Evolutionary conservation across 371 early-diverging fungal species (phyloP).

Genomic region (Lichtheimia corymbifera): DNA sequence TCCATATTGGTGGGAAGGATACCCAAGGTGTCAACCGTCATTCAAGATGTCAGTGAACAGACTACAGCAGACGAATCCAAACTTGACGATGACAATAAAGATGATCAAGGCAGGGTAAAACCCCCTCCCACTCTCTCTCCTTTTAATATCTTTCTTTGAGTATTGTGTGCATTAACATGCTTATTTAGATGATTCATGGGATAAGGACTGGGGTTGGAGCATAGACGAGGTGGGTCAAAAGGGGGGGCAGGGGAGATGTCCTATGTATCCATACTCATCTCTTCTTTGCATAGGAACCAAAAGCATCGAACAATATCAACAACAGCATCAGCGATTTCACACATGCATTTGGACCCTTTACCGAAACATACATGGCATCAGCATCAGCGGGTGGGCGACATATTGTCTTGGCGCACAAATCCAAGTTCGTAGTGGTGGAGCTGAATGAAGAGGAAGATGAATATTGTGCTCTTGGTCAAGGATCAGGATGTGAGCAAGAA

Average conservation of each 20-base stretch:
- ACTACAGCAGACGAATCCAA: slow-evolving; percentile 17
- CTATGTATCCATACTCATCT: not conserved
- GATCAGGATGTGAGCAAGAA: slow-evolving; percentile 49
- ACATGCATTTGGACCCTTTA: slow-evolving; percentile 18
- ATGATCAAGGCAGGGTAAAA: slow-evolving; percentile 17
- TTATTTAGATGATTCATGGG: slow-evolving; percentile 39
- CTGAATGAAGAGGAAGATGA: slow-evolving; percentile 42
- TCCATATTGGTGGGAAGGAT: slow-evolving; percentile 45
- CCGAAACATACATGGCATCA: slow-evolving; percentile 33
- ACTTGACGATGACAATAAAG: slow-evolving; percentile 13
- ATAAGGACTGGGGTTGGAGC: slow-evolving; percentile 47
- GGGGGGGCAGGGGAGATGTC: no score
- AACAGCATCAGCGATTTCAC: slow-evolving; percentile 7
- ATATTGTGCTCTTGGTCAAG: slow-evolving; percentile 55
- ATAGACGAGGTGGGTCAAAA: slow-evolving; percentile 33
- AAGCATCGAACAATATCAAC: not conserved
- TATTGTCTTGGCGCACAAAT: slow-evolving; percentile 42
- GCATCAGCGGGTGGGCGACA: slow-evolving; percentile 38
- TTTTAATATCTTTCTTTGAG: not conserved
- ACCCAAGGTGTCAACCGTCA: slow-evolving; percentile 42
- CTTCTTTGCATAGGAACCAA: not conserved
- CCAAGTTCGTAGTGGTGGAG: slow-evolving; percentile 45
- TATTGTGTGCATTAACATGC: not conserved
- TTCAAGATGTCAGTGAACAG: slow-evolving; percentile 41
- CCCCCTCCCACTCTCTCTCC: not conserved